Evolutionary conservation across 2,329 filamentous ascomycete species (phyloP), one percentile per base, ranked within the genome.

Genomic region (Beauveria sp.): DNA sequence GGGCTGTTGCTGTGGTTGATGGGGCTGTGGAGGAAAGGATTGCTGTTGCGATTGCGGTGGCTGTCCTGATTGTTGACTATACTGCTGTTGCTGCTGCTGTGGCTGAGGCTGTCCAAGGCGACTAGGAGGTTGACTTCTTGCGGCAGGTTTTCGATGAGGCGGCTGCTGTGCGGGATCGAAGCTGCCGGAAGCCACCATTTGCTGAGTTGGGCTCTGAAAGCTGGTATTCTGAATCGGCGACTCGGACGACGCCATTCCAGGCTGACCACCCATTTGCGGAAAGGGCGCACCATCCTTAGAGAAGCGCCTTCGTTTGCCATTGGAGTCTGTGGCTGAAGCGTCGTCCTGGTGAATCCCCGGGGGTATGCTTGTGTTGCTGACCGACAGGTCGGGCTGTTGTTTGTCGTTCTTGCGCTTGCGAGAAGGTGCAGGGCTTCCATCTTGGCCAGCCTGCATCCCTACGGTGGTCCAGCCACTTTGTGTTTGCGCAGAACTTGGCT

Each of bases 331-430:
- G 14, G 28, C 40, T 8, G 49, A 24, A 1, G 43, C 18, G 18
- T 45, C 43, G 7, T 61, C 59, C 18, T 54, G 43, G 16, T 50
- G 59, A 14, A 43, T 55, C 6, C 20, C 51, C 1, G 31, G 22
- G 16, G 45, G 51, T 34, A 50, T 43, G 34, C 38, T 50, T 24
- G 51, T 18, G n/a, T 48, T 61, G 22, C 16, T 24, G 14, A 5
- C 7, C 2, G 59, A 16, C 22, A 18, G 24, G 22, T 55, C 59
- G 14, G 50, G 31, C 16, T 46, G 40, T 28, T 20, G 10, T 18
- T 61, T 61, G 12, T 61, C 59, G 43, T n/a, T 53, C 22, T 61
- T 61, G 31, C 59, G 59, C 48, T 61, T 61, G 8, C 59, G 50
- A 54, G 51, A 43, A 4, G 59, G 16, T 7, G 43, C 50, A 6